Evolutionary conservation across 2,329 filamentous ascomycete species (phyloP).

Genomic region (Zelopaecilomyces penicillatus): DNA sequence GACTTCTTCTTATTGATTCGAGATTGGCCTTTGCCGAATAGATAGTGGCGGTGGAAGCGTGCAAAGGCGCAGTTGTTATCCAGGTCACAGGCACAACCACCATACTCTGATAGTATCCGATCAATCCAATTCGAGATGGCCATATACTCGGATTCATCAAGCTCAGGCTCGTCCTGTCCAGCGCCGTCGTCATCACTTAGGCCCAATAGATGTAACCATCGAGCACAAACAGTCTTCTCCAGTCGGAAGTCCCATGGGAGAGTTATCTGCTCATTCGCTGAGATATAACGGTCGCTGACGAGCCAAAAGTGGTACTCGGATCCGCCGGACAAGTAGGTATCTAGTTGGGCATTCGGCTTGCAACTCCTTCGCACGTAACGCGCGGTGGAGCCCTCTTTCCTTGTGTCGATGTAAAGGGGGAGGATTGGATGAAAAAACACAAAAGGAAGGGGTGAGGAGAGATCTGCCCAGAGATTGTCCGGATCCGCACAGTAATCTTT

Average conservation of each 20-base stretch:
- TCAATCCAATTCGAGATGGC: slow-evolving; percentile 57
- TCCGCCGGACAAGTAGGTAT: slow-evolving; percentile 71
- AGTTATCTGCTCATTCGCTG: slow-evolving; percentile 54
- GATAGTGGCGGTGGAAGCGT: slow-evolving; percentile 52
- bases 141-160: slow-evolving; percentile 52
- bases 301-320: slow-evolving; percentile 90
- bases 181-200: slow-evolving; percentile 51
- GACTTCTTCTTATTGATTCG: slow-evolving; percentile 41
- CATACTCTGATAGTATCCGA: slow-evolving; percentile 66
- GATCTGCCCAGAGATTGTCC: slow-evolving; percentile 59
- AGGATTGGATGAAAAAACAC: slow-evolving; percentile 83
- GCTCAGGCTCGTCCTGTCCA: slow-evolving; percentile 41
- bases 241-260: slow-evolving; percentile 61
- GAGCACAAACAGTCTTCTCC: slow-evolving; percentile 43
- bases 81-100: slow-evolving; percentile 67
- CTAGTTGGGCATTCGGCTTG: slow-evolving; percentile 77
- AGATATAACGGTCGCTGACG: slow-evolving; percentile 70
- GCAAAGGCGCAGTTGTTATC: slow-evolving; percentile 55
- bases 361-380: slow-evolving; percentile 92
- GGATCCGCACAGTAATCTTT: slow-evolving; percentile 61
- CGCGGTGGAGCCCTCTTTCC: slow-evolving; percentile 74
- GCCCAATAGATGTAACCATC: slow-evolving; percentile 52
- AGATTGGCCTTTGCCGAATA: slow-evolving; percentile 34
- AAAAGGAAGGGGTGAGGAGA: slow-evolving; percentile 59
- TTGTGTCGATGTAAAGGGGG: slow-evolving; percentile 87